Evolutionary conservation across 2,329 filamentous ascomycete genomes (phyloP).

Genomic region (Setomelanomma holmii): DNA sequence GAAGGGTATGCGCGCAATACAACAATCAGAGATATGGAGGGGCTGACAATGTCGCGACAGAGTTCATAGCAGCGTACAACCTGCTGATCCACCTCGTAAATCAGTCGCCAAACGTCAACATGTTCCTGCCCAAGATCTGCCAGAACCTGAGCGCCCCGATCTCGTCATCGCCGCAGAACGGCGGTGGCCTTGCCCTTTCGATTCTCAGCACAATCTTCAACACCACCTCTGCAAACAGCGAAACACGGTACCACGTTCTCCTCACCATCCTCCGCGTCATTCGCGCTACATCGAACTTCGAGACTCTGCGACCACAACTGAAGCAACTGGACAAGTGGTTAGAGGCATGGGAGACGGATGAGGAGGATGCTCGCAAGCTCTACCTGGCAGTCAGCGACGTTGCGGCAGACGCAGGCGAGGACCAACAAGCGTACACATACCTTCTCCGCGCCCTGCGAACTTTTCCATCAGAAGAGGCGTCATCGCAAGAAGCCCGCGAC

Average conservation of each 20-base stretch:
- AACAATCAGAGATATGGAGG: conserved; percentile 12
- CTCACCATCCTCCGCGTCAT: conserved; percentile 87
- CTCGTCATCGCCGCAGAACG: conserved; percentile 83
- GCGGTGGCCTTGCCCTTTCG: conserved; percentile 83
- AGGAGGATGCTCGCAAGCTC: conserved; percentile 83
- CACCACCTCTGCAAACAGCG: conserved; percentile 74
- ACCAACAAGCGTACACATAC: conserved; percentile 77
- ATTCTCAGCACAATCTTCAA: conserved; percentile 97
- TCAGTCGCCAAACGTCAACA: conserved; percentile 83
- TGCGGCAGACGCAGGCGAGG: conserved; percentile 78
- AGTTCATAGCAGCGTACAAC: conserved; percentile 96
- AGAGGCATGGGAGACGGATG: conserved; percentile 78
- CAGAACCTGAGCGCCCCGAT: conserved; percentile 84
- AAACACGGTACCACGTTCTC: conserved; percentile 88
- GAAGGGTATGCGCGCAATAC: conserved; percentile 64
- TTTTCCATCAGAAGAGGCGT: conserved; percentile 67
- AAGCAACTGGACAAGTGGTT: conserved; percentile 85
- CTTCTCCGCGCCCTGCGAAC: conserved; percentile 78
- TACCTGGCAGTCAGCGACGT: conserved; percentile 83
- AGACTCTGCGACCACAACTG: conserved; percentile 82
- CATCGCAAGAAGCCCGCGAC: conserved; percentile 62
- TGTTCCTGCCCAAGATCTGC: conserved; percentile 88
- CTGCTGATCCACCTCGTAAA: conserved; percentile 92
- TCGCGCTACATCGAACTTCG: conserved; percentile 72
- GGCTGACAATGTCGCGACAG: conserved; percentile 55